Conservation (phyloP, 2,329 filamentous ascomycete species). For the Fusarium sp. region DNA sequence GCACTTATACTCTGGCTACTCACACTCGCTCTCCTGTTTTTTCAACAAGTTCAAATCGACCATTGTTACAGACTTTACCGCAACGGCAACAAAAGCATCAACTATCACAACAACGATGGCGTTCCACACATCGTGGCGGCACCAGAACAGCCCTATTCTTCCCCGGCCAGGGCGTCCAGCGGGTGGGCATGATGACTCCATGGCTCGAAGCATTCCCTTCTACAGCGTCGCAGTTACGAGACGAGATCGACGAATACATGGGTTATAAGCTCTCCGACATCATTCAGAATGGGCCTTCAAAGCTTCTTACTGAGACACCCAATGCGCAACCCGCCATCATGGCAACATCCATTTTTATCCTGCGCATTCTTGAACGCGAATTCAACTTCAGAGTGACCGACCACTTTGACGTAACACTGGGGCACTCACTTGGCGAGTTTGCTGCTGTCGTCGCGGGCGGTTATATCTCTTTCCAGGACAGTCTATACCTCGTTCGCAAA, state of each 20-base stretch:
- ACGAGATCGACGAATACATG: conserved; percentile 86
- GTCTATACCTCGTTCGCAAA: conserved; percentile 79
- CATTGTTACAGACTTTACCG: conserved; percentile 9
- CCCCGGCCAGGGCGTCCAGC: conserved; percentile 86
- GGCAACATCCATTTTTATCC: conserved; percentile 90
- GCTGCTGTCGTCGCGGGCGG: conserved; percentile 88
- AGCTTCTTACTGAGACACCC: conserved; percentile 80
- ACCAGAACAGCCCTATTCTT: conserved; percentile 71
- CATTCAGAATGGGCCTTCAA: conserved; percentile 84
- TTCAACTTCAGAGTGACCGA: conserved; percentile 80
- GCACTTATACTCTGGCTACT: conserved; percentile 33
- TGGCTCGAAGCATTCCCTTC: conserved; percentile 89
- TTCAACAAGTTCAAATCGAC: conserved; percentile 8
- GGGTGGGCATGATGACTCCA: conserved; percentile 85
- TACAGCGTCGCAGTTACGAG: conserved; percentile 80
- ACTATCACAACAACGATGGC: conserved; percentile 39
- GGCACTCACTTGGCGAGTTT: conserved; percentile 94
- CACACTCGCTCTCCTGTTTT: conserved; percentile 10
- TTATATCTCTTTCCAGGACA: conserved; percentile 82
- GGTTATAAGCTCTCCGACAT: conserved; percentile 80
- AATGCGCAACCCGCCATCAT: conserved; percentile 97
- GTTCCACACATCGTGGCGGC: conserved; percentile 52
- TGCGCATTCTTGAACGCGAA: conserved; percentile 86
- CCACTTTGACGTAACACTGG: conserved; percentile 84
- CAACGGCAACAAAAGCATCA: conserved; percentile 10